These are phyloP conservation scores for Colletotrichum brevisporum DNA, from an alignment of 2,329 filamentous ascomycete genomes.

Conservation along the genomic window DNA sequence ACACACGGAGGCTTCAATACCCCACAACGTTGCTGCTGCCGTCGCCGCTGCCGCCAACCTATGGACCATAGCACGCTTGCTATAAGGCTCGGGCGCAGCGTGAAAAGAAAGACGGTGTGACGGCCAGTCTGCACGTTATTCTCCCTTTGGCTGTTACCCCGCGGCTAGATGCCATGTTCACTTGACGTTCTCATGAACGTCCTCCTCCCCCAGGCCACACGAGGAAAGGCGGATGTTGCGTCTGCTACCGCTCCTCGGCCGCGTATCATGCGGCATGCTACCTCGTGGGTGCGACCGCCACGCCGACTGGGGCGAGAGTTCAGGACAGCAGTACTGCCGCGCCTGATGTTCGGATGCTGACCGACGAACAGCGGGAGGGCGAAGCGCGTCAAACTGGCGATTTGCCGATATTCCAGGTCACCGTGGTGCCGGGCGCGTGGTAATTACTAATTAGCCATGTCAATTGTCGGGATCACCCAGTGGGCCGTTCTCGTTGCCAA, in stretches of 20 bases:
- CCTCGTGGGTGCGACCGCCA: neutral
- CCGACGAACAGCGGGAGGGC: slow-evolving; percentile 9
- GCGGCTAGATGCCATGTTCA: slow-evolving; percentile 3
- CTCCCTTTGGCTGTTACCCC: slow-evolving; percentile 16
- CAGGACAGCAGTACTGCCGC: neutral
- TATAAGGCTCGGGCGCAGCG: slow-evolving; percentile 6
- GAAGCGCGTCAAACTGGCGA: neutral
- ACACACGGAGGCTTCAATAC: neutral
- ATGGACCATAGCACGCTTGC: neutral
- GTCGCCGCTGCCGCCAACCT: slow-evolving; percentile 7
- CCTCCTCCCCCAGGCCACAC: neutral
- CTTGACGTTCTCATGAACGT: slow-evolving; percentile 3
- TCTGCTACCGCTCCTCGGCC: slow-evolving; percentile 2
- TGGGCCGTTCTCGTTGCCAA: slow-evolving; percentile 5
- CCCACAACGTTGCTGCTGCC: neutral
- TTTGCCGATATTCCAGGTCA: neutral
- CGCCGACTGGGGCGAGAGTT: neutral
- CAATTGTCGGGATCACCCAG: neutral
- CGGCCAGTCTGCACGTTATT: slow-evolving; percentile 7
- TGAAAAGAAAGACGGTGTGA: slow-evolving; percentile 24
- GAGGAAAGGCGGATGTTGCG: slow-evolving; percentile 27
- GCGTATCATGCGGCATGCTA: no score
- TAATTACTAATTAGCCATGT: neutral
- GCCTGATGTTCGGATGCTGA: slow-evolving; percentile 9
- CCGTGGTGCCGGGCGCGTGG: neutral